Evolutionary conservation across 371 early-diverging fungal genomes (phyloP).

Genomic region (Haplosporangium sp.): DNA sequence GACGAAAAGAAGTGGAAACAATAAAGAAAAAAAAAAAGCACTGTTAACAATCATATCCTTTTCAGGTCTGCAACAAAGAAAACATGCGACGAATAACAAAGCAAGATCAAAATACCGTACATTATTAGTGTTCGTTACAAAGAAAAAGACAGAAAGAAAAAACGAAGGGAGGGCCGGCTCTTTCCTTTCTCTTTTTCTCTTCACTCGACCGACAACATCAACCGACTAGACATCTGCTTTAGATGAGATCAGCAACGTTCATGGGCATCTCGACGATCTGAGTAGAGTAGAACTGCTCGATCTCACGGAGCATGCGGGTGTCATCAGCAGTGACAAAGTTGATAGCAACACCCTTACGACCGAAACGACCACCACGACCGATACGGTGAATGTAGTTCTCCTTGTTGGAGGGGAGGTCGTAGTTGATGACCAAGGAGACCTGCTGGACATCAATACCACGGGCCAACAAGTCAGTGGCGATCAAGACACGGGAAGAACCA

Average conservation of each 20-base stretch:
- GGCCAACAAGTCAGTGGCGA: conserved; percentile 98
- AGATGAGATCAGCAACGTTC: conserved; percentile 87
- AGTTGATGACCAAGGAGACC: conserved; percentile 98
- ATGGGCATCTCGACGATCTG: conserved; percentile 97
- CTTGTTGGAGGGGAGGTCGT: conserved; percentile 96
- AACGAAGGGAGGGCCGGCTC: conserved; percentile 9
- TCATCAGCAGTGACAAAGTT: conserved; percentile 98
- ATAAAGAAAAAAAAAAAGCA: neutral
- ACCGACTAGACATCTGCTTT: conserved; percentile 29
- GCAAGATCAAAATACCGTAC: conserved; percentile 3
- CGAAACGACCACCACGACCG: conserved; percentile 99
- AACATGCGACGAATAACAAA: conserved; percentile 2
- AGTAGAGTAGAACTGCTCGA: conserved; percentile 97
- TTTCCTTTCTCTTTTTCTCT: conserved; percentile 4
- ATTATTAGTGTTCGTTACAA: conserved; percentile 22
- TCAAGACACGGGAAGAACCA: conserved; percentile 95
- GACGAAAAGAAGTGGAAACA: neutral
- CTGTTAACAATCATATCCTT: conserved; percentile 4
- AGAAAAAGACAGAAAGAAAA: conserved; percentile 22
- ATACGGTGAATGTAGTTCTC: conserved; percentile 99
- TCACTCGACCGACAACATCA: conserved; percentile 12
- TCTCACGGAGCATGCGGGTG: conserved; percentile 88
- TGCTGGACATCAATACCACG: conserved; percentile 99
- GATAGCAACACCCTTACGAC: conserved; percentile 99
- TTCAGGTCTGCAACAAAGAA: neutral